phyloP scores from a whole-genome alignment of 1,139 yeast genomes.

The Yamadazyma dushanensis region DNA sequence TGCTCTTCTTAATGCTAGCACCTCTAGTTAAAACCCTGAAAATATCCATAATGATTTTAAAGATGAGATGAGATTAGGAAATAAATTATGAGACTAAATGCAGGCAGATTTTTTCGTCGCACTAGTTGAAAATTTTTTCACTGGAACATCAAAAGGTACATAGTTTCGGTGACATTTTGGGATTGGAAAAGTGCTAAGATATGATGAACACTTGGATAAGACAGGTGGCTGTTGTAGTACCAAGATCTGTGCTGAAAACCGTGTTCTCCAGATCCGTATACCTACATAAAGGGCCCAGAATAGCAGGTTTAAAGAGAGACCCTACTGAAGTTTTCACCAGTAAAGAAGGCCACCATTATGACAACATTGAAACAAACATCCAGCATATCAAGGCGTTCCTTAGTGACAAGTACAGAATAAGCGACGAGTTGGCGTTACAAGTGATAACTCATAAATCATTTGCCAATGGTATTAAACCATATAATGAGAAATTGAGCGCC shows the following conservation, averaged over 20 bases:
- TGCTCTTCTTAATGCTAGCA: conserved; percentile 66
- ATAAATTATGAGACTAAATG: not conserved
- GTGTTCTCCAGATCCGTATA: conserved; percentile 22
- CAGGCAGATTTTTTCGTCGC: conserved; percentile 1
- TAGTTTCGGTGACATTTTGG: not conserved
- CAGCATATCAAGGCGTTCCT: conserved; percentile 49
- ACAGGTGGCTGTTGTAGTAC: not conserved
- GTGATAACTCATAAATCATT: conserved; percentile 90
- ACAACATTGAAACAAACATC: conserved; percentile 54
- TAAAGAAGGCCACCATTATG: conserved; percentile 62
- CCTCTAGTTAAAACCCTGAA: conserved; percentile 85
- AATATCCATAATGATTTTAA: conserved; percentile 69
- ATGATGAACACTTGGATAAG: conserved; percentile 1
- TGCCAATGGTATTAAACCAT: conserved; percentile 87
- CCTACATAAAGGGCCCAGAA: conserved; percentile 60
- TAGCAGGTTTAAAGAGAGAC: conserved; percentile 73
- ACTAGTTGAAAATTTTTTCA: conserved; percentile 6
- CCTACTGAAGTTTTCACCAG: conserved; percentile 64
- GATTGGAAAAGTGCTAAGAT: not conserved
- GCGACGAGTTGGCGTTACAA: conserved; percentile 65
- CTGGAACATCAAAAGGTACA: not conserved
- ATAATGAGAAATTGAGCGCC: conserved; percentile 78
- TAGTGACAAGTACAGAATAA: conserved; percentile 39
- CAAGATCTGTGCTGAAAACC: not conserved
- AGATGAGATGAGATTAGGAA: conserved; percentile 6